A percentile compares a stretch with the other conserved stretches of the same genome.
Evolutionary conservation across 2,329 filamentous ascomycete genomes (phyloP).

Genomic region (Ploettnerulaceae sp.): DNA sequence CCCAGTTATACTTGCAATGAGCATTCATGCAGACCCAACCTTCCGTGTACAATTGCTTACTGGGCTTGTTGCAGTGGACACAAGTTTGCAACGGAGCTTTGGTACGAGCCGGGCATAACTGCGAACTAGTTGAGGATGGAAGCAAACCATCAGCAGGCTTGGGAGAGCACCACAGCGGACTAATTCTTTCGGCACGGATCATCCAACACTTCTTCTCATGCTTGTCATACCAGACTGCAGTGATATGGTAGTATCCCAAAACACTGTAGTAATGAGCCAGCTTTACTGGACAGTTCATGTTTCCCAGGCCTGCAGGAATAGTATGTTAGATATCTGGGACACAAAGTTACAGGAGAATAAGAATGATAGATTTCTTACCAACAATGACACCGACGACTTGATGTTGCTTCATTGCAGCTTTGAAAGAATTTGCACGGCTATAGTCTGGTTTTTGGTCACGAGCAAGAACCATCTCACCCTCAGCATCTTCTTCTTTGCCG

Average conservation of each 20-base stretch:
- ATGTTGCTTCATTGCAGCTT: background rate
- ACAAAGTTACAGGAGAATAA: background rate
- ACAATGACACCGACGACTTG: conserved; percentile 38
- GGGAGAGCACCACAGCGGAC: conserved; percentile 58
- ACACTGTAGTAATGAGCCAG: conserved; percentile 59
- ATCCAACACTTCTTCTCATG: conserved; percentile 41
- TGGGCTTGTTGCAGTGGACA: conserved; percentile 36
- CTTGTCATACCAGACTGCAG: conserved; percentile 63
- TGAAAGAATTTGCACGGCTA: background rate
- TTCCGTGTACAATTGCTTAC: conserved; percentile 38
- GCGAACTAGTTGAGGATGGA: conserved; percentile 17
- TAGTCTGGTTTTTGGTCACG: background rate
- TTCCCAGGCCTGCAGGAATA: conserved; percentile 43
- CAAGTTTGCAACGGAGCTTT: conserved; percentile 36
- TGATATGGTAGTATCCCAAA: conserved; percentile 64
- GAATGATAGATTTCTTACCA: conserved; percentile 37
- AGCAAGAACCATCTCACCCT: conserved; percentile 33
- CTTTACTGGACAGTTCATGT: conserved; percentile 43
- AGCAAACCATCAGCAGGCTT: conserved; percentile 32
- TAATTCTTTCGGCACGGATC: conserved; percentile 61
- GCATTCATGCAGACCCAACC: conserved; percentile 57
- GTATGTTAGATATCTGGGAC: background rate
- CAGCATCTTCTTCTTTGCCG: conserved; percentile 42
- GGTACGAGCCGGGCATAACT: too few relatives aligned
- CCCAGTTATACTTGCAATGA: conserved; percentile 48